These are phyloP conservation scores for Lycium ferocissimum DNA, from an alignment of 257 asterid genomes.

Conservation along the genomic window DNA sequence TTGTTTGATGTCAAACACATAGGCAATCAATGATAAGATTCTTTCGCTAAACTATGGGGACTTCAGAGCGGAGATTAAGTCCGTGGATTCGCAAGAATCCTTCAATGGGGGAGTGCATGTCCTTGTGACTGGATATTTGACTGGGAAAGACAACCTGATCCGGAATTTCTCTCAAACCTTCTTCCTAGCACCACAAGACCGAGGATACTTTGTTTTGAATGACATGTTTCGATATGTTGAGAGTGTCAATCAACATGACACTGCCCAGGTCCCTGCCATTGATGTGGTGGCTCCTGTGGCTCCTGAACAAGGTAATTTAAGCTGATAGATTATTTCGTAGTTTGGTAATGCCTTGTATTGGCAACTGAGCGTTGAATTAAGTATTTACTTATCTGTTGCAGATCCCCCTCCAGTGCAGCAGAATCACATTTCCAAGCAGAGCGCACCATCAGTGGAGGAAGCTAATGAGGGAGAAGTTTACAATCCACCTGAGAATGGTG, in stretches of 20 bases:
- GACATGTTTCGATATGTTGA: conserved; percentile 84
- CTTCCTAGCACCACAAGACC: conserved; percentile 96
- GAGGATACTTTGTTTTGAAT: conserved; percentile 88
- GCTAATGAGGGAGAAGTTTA: conserved; percentile 28
- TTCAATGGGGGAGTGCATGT: conserved; percentile 81
- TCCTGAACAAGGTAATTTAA: conserved; percentile 62
- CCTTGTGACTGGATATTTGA: conserved; percentile 84
- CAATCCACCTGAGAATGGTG: conserved; percentile 27
- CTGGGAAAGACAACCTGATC: conserved; percentile 56
- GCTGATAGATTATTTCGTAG: background rate
- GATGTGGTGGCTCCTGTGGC: conserved; percentile 55
- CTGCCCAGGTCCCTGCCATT: conserved; percentile 38
- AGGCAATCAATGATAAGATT: conserved; percentile 90
- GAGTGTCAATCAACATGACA: conserved; percentile 38
- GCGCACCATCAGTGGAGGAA: conserved; percentile 33
- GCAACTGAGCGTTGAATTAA: background rate
- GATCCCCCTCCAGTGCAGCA: conserved; percentile 61
- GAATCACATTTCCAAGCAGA: conserved; percentile 59
- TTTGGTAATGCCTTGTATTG: background rate
- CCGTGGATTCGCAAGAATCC: conserved; percentile 88
- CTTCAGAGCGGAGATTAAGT: conserved; percentile 70
- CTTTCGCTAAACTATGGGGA: conserved; percentile 72
- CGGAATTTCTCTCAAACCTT: conserved; percentile 78
- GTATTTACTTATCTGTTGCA: conserved; percentile 33
- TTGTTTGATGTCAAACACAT: conserved; percentile 31